Percentiles rank a stretch among this genome's conserved stretches.
These are phyloP conservation scores for Hirschfeldia incana DNA, from an alignment of 345 rosid genomes.

Conservation along the genomic window DNA sequence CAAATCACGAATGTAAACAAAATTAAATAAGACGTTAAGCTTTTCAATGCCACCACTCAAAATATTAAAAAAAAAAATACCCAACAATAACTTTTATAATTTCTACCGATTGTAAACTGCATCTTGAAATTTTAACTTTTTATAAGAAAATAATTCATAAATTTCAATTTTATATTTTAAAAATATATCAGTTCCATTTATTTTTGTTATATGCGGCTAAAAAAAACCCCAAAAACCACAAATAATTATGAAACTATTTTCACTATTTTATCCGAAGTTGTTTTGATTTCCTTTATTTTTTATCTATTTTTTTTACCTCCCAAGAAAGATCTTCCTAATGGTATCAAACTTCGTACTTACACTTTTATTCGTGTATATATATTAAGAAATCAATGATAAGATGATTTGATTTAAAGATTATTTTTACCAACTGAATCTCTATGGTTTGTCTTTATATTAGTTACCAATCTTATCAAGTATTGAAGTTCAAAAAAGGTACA, in stretches of 20 bases:
- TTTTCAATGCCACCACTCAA: neutral
- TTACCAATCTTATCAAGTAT: neutral
- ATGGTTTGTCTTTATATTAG: constrained; percentile 12
- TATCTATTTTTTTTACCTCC: neutral
- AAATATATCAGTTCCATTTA: neutral
- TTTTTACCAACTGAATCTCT: neutral
- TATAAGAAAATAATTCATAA: neutral
- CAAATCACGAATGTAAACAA: too few relatives aligned
- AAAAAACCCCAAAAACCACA: neutral
- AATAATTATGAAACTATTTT: neutral
- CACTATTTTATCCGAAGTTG: neutral
- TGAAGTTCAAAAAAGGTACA: neutral
- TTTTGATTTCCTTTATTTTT: neutral
- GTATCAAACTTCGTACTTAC: neutral
- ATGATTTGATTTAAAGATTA: neutral
- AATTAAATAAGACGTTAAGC: neutral
- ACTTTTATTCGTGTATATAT: neutral
- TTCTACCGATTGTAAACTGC: neutral
- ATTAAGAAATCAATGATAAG: neutral
- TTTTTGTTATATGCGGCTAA: neutral
- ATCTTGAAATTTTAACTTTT: neutral
- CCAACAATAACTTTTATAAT: neutral
- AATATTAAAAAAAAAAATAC: neutral
- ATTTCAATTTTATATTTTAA: neutral
- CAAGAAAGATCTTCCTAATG: neutral